Evolutionary conservation across 2,329 filamentous ascomycete genomes (phyloP).

Genomic region (Talaromyces sp.): DNA sequence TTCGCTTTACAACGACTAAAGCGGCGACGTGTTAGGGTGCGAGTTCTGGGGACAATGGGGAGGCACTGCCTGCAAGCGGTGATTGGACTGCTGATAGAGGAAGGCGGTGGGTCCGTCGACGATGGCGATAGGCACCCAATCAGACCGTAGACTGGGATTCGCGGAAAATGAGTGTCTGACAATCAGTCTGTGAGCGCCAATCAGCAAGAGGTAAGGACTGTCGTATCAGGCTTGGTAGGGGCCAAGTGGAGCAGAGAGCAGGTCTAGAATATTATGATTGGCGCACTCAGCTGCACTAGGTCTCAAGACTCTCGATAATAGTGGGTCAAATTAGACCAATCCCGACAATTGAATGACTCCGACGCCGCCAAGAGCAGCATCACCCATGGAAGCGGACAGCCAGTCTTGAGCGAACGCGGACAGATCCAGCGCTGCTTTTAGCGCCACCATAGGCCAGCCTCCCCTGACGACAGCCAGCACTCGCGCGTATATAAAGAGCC

Average conservation of each 20-base stretch:
- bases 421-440: slow-evolving; percentile 33
- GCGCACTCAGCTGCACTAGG: slow-evolving; percentile 11
- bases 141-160: background rate
- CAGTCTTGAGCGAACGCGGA: slow-evolving; percentile 4
- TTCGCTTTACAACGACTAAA: slow-evolving; percentile 34
- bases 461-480: slow-evolving; percentile 35
- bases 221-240: slow-evolving; percentile 9
- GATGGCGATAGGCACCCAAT: background rate
- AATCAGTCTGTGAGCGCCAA: background rate
- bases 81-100: slow-evolving; percentile 28
- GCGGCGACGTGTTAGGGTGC: slow-evolving; percentile 27
- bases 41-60: slow-evolving; percentile 26
- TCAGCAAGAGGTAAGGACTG: background rate
- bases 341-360: background rate
- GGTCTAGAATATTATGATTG: slow-evolving; percentile 23
- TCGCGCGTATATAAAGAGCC: slow-evolving; percentile 41
- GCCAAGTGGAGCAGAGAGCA: slow-evolving; percentile 7
- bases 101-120: slow-evolving; percentile 23
- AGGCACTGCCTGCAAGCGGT: slow-evolving; percentile 27
- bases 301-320: background rate
- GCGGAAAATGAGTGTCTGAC: slow-evolving; percentile 24
- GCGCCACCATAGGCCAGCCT: slow-evolving; percentile 36
- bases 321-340: background rate
- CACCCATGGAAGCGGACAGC: slow-evolving; percentile 23
- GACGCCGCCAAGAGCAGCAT: slow-evolving; percentile 18